Percentiles rank a stretch among this genome's conserved stretches.
Evolutionary conservation across 257 asterid genomes (phyloP).

Genomic region (Forsythia viridissima): DNA sequence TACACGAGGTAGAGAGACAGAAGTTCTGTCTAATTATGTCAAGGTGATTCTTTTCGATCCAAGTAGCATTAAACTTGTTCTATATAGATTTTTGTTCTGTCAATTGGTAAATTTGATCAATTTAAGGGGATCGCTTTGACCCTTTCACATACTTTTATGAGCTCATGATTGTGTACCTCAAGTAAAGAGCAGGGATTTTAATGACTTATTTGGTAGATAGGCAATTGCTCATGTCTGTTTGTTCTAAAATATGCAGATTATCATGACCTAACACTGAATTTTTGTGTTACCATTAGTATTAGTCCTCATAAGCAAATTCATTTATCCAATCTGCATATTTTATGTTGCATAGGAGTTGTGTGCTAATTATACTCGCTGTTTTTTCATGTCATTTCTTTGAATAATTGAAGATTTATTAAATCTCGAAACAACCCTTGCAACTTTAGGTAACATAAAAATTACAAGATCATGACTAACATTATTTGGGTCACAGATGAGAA

Average conservation of each 20-base stretch:
- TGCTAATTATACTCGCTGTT: not conserved
- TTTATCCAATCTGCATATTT: not conserved
- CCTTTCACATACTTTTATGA: not conserved
- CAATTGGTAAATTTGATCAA: not conserved
- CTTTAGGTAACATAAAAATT: not conserved
- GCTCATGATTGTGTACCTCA: not conserved
- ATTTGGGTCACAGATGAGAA: slow-evolving; percentile 45
- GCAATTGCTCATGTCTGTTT: not conserved
- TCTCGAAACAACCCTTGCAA: not conserved
- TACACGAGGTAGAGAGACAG: not conserved
- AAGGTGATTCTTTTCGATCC: not conserved
- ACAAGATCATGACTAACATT: not conserved
- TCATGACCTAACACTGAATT: not conserved
- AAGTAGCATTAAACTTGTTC: not conserved
- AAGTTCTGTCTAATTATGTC: not conserved
- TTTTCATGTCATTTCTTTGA: not conserved
- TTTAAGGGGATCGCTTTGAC: not conserved
- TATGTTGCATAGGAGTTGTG: not conserved
- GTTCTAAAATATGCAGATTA: not conserved
- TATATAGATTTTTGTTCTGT: not conserved
- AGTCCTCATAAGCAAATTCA: not conserved
- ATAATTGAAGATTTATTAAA: not conserved
- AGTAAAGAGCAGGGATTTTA: not conserved
- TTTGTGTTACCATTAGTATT: not conserved
- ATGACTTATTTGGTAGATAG: not conserved